Base-by-base conservation (phyloP, 179 eudicot genomes). In the Silene coronaria region DNA sequence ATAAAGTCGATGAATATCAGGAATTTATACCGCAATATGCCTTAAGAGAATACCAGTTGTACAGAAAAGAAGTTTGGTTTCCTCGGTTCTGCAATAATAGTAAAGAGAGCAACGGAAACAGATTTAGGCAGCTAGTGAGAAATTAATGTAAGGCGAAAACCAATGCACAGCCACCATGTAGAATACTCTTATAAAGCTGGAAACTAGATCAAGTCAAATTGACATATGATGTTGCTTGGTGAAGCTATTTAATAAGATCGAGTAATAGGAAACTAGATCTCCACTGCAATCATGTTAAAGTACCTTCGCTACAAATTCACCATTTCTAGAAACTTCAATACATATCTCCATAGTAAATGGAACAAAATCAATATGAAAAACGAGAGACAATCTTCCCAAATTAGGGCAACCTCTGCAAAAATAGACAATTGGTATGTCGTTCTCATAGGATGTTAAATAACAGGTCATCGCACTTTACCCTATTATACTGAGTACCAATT, bases 21-120 rank as follows among this genome's bases (percentile, higher is more conserved):
- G 68, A 73, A 46, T 14, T 26, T 73, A 12, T 90, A 94, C 98
- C 87, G 86, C 90, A 66, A 94, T 76, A 85, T 85, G 93, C 85
- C 98, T 84, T 83, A 94, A 80, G 70, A 94, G 97, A 81, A 94
- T 94, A 80, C 98, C 98, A 66, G 97, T 94, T 24, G 98, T 94
- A 84, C 98, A 94, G 82, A 94, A 94, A 64, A 94, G 91, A 76
- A 94, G 97, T 83, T 88, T 94, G 71, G 98, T 94, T 68, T 77
- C 82, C 76, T 89, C 96, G 82, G 84, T 91, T 89, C 98, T 94
- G 79, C 75, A 63, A 70, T 51, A 55, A 17, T 55, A 55, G 59
- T 26, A 27, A 3, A 36, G 8, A 60, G 26, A 13, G 23, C 26
- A 65, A 71, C 77, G 78, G 63, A 66, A 48, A 28, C 59, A 46